Percentiles rank a stretch among this genome's conserved stretches.
phyloP scores from a whole-genome alignment of 768 basidiomycete genomes.

The Xerocomus brunneocitrinus region DNA sequence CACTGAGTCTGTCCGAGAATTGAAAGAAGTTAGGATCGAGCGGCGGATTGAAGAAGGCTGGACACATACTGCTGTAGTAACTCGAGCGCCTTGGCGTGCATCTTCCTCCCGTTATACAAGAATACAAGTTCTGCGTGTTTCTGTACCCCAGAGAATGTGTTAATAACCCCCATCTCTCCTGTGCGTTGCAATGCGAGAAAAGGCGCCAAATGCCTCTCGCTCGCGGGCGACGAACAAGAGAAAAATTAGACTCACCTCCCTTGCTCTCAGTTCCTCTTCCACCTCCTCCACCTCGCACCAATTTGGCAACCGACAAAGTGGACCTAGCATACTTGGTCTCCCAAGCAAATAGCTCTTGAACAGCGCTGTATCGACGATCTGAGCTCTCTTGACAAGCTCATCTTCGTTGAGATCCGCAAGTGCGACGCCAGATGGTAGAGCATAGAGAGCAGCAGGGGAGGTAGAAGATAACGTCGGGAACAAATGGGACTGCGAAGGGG shows the following conservation, averaged over 20 bases:
- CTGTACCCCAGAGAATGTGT: slow-evolving; percentile 36
- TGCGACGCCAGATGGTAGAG: slow-evolving; percentile 66
- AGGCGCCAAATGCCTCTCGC: background rate
- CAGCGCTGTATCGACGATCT: slow-evolving; percentile 91
- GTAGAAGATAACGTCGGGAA: slow-evolving; percentile 68
- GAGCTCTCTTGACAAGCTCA: slow-evolving; percentile 82
- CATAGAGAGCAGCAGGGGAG: slow-evolving; percentile 70
- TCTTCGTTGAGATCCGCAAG: slow-evolving; percentile 71
- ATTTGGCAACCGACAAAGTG: slow-evolving; percentile 23
- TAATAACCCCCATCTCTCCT: background rate
- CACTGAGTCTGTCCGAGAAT: slow-evolving; percentile 57
- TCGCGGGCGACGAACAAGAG: background rate
- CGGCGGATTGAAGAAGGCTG: background rate
- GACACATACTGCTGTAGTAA: slow-evolving; percentile 75
- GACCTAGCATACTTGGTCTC: slow-evolving; percentile 74
- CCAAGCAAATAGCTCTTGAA: slow-evolving; percentile 90
- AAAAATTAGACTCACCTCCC: slow-evolving; percentile 51
- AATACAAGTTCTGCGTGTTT: slow-evolving; percentile 90
- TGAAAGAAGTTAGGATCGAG: background rate
- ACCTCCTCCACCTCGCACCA: slow-evolving; percentile 1
- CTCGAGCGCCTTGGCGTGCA: slow-evolving; percentile 84
- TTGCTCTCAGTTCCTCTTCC: background rate
- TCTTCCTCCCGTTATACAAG: slow-evolving; percentile 90
- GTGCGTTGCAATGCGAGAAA: background rate
- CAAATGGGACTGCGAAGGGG: slow-evolving; percentile 63